Base-by-base conservation (phyloP, 371 early-diverging fungal genomes). In the Mortierella sp. region DNA sequence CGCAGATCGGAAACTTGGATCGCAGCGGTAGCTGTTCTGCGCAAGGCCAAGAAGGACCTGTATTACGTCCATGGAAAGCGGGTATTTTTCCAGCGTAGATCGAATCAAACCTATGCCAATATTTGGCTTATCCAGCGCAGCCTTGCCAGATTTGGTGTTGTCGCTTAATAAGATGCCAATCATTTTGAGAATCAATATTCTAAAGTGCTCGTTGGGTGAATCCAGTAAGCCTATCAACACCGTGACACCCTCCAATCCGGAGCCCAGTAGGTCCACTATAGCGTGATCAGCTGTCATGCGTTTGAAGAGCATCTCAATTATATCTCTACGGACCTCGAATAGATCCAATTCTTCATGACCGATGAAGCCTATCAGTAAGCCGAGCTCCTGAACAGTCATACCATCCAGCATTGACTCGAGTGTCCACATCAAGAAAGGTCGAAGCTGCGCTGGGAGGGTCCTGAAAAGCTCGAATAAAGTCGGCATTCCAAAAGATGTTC, bases 321-420 rank as follows among this genome's bases (percentile, higher is more conserved):
- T 80, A n/a, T 84, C 84, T 35, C 77, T 45, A 23, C 83, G 75
- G 32, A 83, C 65, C 3, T 84, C 84, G 55, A 82, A 72, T 2
- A 76, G 64, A n/a, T 70, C 62, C 0, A 61, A 53, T 10, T 84
- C 83, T 23, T 77, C 84, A 35, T 84, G 75, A 10, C 75, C 78
- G 22, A 83, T 70, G 53, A 83, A 84, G 17, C 80, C 70, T 15
- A 84, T 73, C 34, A 84, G 54, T 23, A 73, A 34, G 1, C 76
- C 80, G 35, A 84, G 65, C 28, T 84, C 84, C 35, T 83, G 80
- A 15, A 76, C 70, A 12, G 76, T 68, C 70, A 83, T 70, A 12
- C 83, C 84, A 28, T 75, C 78, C 74, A 84, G 73, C 84, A 84
- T 84, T 3, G 76, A 68, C 37, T 84, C 84, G n/a, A 84, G 42